Conservation (phyloP, 1,139 yeast species). For the Hyphopichia wangnamkhiaoensis region DNA sequence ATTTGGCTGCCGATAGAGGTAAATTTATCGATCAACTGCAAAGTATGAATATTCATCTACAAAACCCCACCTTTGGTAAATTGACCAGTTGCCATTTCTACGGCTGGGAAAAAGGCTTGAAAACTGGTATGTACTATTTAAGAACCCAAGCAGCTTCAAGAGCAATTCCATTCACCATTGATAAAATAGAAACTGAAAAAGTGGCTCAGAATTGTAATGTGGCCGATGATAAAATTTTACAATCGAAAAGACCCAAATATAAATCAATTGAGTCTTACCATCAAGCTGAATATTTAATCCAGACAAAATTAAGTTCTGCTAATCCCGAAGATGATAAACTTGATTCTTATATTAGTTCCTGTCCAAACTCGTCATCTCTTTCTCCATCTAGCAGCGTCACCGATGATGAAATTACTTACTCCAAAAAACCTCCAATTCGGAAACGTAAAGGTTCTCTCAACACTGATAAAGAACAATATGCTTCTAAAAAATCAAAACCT, state of each 20-base stretch:
- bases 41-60: constrained; percentile 82
- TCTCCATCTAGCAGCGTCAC: background rate
- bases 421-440: background rate
- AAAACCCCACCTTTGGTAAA: constrained; percentile 88
- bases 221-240: background rate
- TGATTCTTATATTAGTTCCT: too few relatives aligned
- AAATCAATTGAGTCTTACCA: background rate
- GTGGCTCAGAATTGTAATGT: background rate
- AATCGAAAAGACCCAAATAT: background rate
- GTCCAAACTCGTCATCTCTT: background rate
- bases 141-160: constrained; percentile 95
- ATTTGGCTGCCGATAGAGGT: constrained; percentile 94
- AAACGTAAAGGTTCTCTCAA: background rate
- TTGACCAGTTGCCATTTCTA: constrained; percentile 97
- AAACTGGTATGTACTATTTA: constrained; percentile 97
- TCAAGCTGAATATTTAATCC: background rate
- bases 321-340: too few relatives aligned
- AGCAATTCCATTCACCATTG: constrained; percentile 91
- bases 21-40: constrained; percentile 95
- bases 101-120: constrained; percentile 95
- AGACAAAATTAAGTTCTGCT: background rate
- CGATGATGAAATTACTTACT: background rate
- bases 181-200: constrained; percentile 33
- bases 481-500: constrained; percentile 3
- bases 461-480: background rate